Conservation (phyloP, 2,329 filamentous ascomycete genomes). For the Talaromyces sp. region DNA sequence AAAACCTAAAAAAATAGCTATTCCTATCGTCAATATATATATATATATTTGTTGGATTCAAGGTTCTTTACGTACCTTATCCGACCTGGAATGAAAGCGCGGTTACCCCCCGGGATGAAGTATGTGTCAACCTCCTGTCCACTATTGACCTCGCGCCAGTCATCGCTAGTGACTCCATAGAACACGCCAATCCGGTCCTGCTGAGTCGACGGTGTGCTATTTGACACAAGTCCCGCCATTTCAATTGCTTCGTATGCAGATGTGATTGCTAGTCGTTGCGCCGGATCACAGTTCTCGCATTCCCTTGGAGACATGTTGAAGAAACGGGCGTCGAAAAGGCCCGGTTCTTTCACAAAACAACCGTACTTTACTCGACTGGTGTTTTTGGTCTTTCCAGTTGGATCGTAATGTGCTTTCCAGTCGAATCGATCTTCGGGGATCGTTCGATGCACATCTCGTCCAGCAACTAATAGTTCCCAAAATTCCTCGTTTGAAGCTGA, state of each 20-base stretch:
- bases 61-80: background rate
- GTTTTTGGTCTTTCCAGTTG: constrained; percentile 28
- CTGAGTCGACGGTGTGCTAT: constrained; percentile 61
- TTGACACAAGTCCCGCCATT: constrained; percentile 68
- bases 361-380: constrained; percentile 29
- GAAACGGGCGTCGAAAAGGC: constrained; percentile 35
- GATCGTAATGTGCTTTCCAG: constrained; percentile 25
- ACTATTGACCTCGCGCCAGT: constrained; percentile 59
- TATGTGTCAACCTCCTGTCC: constrained; percentile 62
- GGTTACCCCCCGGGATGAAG: constrained; percentile 57
- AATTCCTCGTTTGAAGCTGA: constrained; percentile 38
- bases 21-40: too few relatives aligned
- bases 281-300: constrained; percentile 52
- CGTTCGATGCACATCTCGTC: constrained; percentile 1
- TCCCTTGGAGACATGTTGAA: constrained; percentile 52
- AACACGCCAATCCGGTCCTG: constrained; percentile 61
- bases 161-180: constrained; percentile 67
- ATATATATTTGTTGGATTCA: too few relatives aligned
- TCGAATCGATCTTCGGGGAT: constrained; percentile 32
- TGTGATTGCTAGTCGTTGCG: constrained; percentile 69
- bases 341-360: constrained; percentile 35
- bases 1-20: background rate
- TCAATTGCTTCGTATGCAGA: constrained; percentile 77
- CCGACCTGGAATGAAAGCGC: constrained; percentile 54
- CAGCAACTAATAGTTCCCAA: constrained; percentile 50